phyloP scores from a whole-genome alignment of 2,329 filamentous ascomycete species.

The Alternaria solani region DNA sequence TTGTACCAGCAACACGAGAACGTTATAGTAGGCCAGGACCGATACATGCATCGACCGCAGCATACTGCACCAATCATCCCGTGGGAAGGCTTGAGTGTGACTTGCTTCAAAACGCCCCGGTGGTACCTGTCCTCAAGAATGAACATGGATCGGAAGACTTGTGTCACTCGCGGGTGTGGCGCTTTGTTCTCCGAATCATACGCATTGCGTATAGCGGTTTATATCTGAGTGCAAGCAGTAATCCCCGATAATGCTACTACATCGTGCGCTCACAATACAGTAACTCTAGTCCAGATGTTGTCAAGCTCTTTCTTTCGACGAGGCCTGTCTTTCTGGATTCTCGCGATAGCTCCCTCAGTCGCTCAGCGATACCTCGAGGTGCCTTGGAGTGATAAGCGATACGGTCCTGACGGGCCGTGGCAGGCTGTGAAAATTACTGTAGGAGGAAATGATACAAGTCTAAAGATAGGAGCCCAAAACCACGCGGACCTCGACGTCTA shows the following conservation, averaged over 20 bases:
- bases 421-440: slow-evolving; percentile 22
- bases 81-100: too few relatives aligned
- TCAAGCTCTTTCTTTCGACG: background rate
- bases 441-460: background rate
- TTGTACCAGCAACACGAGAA: too few relatives aligned
- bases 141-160: background rate
- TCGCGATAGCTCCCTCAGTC: background rate
- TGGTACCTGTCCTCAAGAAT: too few relatives aligned
- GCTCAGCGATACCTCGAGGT: slow-evolving; percentile 20
- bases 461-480: background rate
- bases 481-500: background rate
- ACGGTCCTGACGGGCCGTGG: slow-evolving; percentile 32
- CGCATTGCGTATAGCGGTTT: background rate
- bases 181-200: too few relatives aligned
- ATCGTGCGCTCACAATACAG: background rate
- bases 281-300: background rate
- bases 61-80: too few relatives aligned
- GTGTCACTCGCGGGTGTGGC: background rate
- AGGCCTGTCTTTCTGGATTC: background rate
- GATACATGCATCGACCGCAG: too few relatives aligned
- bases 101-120: too few relatives aligned
- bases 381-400: slow-evolving; percentile 21
- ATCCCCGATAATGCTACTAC: background rate
- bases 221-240: background rate
- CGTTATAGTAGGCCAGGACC: too few relatives aligned